phyloP scores from a whole-genome alignment of 306 rosid species.

The Glycyrrhiza uralensis region DNA sequence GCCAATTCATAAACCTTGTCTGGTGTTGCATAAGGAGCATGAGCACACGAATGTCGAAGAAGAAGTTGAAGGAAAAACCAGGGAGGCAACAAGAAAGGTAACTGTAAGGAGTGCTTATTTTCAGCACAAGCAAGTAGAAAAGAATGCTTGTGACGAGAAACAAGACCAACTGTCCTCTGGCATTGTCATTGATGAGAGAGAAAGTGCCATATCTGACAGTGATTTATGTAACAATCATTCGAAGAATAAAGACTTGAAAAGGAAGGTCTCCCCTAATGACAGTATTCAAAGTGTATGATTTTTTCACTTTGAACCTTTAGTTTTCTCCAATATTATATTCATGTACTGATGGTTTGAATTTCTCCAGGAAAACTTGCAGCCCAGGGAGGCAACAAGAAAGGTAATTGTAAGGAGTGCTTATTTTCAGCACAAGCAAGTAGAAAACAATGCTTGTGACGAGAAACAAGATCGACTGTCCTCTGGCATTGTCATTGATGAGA shows the following conservation, averaged over 20 bases:
- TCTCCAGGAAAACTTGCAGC: conserved; percentile 60
- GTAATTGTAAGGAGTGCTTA: conserved; percentile 66
- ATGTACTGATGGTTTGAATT: conserved; percentile 18
- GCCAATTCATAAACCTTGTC: conserved; percentile 78
- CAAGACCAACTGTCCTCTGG: conserved; percentile 28
- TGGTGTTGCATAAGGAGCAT: conserved; percentile 47
- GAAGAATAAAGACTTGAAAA: conserved; percentile 43
- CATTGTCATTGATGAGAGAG: conserved; percentile 15
- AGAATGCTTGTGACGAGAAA: conserved; percentile 31
- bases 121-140: conserved; percentile 48
- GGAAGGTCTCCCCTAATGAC: conserved; percentile 54
- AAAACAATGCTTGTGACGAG: conserved; percentile 31
- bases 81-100: conserved; percentile 53
- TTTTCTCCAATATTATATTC: conserved; percentile 27
- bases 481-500: conserved; percentile 19
- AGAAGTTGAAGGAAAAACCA: conserved; percentile 42
- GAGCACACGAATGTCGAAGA: conserved; percentile 35
- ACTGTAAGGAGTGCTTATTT: conserved; percentile 71
- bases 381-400: conserved; percentile 52
- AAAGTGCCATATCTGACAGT: conserved; percentile 33
- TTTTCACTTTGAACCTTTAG: conserved; percentile 21
- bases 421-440: conserved; percentile 54
- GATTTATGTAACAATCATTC: conserved; percentile 29
- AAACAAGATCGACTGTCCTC: conserved; percentile 30
- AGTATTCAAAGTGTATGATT: conserved; percentile 47